Evolutionary conservation across 2,329 filamentous ascomycete species (phyloP).

Genomic region (Aspergillus brasiliensis): DNA sequence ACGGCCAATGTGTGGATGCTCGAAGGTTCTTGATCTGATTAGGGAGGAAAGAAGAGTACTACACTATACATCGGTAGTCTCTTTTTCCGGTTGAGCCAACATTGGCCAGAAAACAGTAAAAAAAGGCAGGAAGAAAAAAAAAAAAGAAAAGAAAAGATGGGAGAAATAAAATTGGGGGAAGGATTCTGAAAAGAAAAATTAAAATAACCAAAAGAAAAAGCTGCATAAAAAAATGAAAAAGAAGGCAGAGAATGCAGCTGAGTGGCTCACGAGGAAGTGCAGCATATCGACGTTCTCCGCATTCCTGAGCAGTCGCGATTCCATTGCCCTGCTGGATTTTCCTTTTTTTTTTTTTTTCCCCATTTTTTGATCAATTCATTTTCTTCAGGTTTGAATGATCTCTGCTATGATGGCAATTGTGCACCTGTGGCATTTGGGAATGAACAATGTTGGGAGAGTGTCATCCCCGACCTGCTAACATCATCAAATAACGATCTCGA

Average conservation of each 20-base stretch:
- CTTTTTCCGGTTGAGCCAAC: neutral
- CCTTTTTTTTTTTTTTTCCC: neutral
- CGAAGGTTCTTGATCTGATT: neutral
- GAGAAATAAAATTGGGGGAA: too few relatives aligned
- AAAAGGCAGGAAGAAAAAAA: neutral
- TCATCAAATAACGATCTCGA: neutral
- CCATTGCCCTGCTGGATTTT: neutral
- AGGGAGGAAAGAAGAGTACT: neutral
- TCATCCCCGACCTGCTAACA: neutral
- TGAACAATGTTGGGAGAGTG: neutral
- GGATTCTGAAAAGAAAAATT: neutral
- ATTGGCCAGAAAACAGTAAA: neutral
- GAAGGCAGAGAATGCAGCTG: neutral
- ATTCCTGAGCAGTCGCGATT: slow-evolving; percentile 10
- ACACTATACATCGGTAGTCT: neutral
- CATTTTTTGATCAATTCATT: neutral
- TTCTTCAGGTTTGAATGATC: neutral
- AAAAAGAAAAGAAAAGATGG: neutral
- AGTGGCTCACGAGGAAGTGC: slow-evolving; percentile 7
- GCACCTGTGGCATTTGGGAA: neutral
- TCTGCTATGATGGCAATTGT: neutral
- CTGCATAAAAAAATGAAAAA: neutral
- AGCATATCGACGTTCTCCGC: slow-evolving; percentile 9
- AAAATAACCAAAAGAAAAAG: neutral
- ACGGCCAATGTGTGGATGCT: neutral